Base-by-base conservation (phyloP, 371 early-diverging fungal species). In the Capniomyces stellatus region DNA sequence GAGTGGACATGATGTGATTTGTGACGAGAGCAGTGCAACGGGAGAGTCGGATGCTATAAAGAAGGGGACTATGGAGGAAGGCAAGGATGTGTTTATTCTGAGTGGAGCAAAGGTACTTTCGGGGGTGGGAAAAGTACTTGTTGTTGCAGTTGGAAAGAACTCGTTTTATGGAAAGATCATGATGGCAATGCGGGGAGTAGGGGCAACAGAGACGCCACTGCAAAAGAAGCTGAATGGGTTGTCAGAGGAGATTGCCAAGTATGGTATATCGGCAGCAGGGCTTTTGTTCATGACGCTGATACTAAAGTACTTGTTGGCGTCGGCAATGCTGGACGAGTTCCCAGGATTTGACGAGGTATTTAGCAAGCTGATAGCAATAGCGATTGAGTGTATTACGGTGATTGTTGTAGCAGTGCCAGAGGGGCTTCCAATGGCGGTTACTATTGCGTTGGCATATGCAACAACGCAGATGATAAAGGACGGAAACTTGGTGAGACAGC, bases 381-480 rank as follows among this genome's bases (percentile, higher is more conserved):
- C 79, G 48, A 82, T 86, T 52, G 83, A 86, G 62, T 78, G 82
- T 15, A 85, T 86, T 54, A 89, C 94, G 12, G 82, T 96, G 49
- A 82, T 94, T 41, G 97, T 92, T 12, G 93, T 94, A 25, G 92
- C 93, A 42, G 93, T 95, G 3, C 95, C 98, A n/a, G 98, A 97
- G 72, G 98, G 98, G 48, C 71, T 97, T 42, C 98, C 98, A 0
- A 85, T 97, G 77, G 94, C 95, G 18, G 95, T 95, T 27, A 94
- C 98, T 12, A 78, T 97, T 55, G 78, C 95, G 23, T 78, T 97
- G n/a, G 93, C 90, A 18, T 89, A 85, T 62, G 93, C 92, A n/a
- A 90, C 92, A 2, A 83, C 83, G 21, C 78, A 83, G 66, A 92
- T 93, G 93, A 73, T 91, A 47, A 83, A 84, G 64, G 90, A 89